Percentiles rank a stretch among this genome's conserved stretches.
Conservation (phyloP, 1,284 basidiomycete species). For the Cutaneotrichosporon dermatis region DNA sequence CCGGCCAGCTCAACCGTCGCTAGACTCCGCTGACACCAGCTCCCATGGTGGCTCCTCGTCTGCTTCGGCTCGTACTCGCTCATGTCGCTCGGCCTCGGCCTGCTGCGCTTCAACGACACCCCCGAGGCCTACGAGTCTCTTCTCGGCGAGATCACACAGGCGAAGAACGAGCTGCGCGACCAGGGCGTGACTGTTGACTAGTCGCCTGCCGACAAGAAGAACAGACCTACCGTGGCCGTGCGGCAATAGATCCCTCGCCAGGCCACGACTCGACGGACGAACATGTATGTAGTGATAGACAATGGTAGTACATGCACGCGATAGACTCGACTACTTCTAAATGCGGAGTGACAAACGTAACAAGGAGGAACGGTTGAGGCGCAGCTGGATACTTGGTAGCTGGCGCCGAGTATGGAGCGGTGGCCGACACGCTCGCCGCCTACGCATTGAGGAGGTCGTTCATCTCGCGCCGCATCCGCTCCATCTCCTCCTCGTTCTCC, state of each 20-base stretch:
- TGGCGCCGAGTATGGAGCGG: too few relatives aligned
- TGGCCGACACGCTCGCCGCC: too few relatives aligned
- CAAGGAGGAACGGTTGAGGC: too few relatives aligned
- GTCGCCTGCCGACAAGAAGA: neutral
- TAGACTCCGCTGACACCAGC: constrained; percentile 44
- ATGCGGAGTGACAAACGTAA: too few relatives aligned
- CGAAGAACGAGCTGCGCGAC: constrained; percentile 64
- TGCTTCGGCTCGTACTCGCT: constrained; percentile 70
- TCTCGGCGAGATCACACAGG: constrained; percentile 59
- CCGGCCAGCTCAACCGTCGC: neutral
- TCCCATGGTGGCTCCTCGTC: constrained; percentile 73
- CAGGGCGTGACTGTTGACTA: constrained; percentile 66
- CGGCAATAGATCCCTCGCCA: neutral
- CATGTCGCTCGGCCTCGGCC: constrained; percentile 64
- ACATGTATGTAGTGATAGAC: constrained; percentile 7
- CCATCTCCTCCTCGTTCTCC: constrained; percentile 76
- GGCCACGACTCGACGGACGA: neutral
- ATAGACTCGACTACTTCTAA: neutral
- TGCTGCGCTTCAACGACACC: constrained; percentile 67
- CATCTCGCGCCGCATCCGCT: constrained; percentile 77
- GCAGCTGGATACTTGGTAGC: too few relatives aligned
- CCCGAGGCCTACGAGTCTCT: constrained; percentile 68
- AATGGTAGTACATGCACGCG: constrained; percentile 12
- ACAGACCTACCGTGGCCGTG: too few relatives aligned
- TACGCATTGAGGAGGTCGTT: constrained; percentile 66